These are phyloP conservation scores for Pseudocercospora crystallina DNA, from an alignment of 2,329 filamentous ascomycete genomes.

Conservation along the genomic window DNA sequence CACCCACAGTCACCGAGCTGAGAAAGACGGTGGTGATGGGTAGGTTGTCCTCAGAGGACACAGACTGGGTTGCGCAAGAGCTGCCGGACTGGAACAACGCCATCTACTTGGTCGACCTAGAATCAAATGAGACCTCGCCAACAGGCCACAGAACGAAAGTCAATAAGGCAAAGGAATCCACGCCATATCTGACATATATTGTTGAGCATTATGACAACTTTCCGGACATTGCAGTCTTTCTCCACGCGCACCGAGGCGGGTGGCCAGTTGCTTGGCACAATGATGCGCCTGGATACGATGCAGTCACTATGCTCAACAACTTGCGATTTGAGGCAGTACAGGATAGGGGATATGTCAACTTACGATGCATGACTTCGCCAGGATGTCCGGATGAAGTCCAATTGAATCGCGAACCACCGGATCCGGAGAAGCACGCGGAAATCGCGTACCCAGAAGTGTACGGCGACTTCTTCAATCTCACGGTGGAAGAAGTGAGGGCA, in stretches of 20 bases:
- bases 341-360: conserved; percentile 29
- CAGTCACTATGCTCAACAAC: conserved; percentile 26
- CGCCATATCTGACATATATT: conserved; percentile 49
- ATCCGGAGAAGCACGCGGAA: conserved; percentile 21
- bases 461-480: conserved; percentile 25
- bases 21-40: conserved; percentile 42
- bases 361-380: conserved; percentile 27
- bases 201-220: conserved; percentile 46
- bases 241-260: conserved; percentile 31
- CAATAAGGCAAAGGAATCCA: conserved; percentile 49
- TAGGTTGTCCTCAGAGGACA: conserved; percentile 44
- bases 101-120: conserved; percentile 46
- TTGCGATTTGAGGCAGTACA: conserved; percentile 25
- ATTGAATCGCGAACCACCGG: conserved; percentile 22
- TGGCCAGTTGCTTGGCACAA: conserved; percentile 32
- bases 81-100: conserved; percentile 50
- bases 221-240: conserved; percentile 29
- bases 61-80: conserved; percentile 43
- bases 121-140: conserved; percentile 27
- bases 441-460: conserved; percentile 24
- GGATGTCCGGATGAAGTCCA: conserved; percentile 29
- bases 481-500: conserved; percentile 11
- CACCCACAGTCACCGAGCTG: not conserved
- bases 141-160: conserved; percentile 21
- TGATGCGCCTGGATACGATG: conserved; percentile 27